Base-by-base conservation (phyloP, 176 grass and related monocot species). In the Dendrocalamus sinicus region DNA sequence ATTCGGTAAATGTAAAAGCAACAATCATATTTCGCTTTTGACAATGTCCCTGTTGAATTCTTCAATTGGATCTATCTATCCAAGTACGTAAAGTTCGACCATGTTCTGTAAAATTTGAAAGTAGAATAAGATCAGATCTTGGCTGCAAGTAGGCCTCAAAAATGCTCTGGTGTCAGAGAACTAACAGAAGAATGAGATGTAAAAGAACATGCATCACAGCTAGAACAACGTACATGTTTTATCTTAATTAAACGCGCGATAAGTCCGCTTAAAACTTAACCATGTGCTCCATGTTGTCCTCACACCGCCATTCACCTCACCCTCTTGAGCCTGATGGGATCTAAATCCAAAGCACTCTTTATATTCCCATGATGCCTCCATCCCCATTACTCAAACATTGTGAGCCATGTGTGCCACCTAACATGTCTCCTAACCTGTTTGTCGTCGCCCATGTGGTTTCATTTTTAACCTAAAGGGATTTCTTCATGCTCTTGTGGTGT, bases 151-250 rank as follows among this genome's bases (percentile, higher is more conserved):
- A 79, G 76, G 74, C 61, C 83, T 87, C 28, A 83, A 84, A 89
- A 86, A 80, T 84, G 79, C 86, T 76, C 73, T 84, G 41, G 43
- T 95, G 88, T 92, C 87, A 90, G 88, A 90, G 82, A 88, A 90
- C 75, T 79, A 86, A 90, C 72, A 78, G 81, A 89, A 81, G 90
- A 88, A 98, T 92, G 80, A 89, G 93, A 92, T 95, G 87, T 77
- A 72, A 86, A 91, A 91, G 93, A 90, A 95, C 88, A 95, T 94
- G 94, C 88, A 95, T 92, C 75, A 89, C 91, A 90, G 80, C 88
- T 91, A 88, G 81, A 85, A 24, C 85, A 63, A 85, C 81, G 89
- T 91, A 91, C 86, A 89, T 0, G 83, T 79, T 88, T 78, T 46
- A 92, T 70, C 77, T 86, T 91, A 85, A 86, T 89, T 66, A 89